Conservation (phyloP, 73 alveolate genomes). For the Stentor coeruleus region DNA sequence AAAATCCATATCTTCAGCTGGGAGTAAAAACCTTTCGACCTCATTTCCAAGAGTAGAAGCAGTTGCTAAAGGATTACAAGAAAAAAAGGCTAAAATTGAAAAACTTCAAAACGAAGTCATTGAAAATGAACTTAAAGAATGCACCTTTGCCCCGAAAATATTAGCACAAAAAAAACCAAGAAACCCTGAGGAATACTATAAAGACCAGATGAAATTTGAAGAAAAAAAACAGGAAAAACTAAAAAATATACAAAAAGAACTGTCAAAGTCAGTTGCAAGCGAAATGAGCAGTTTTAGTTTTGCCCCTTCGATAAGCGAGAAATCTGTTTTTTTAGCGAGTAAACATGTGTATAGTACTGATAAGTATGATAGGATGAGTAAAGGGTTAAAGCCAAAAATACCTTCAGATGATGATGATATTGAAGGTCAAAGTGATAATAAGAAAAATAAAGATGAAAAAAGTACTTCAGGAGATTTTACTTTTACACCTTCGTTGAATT, state of each 20-base stretch:
- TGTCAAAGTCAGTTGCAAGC: background rate
- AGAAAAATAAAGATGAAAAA: background rate
- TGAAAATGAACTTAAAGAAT: background rate
- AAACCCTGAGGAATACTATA: background rate
- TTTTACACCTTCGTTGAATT: background rate
- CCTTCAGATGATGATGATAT: background rate
- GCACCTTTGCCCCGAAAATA: slow-evolving; percentile 12
- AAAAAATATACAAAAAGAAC: background rate
- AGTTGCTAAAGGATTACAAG: too few relatives aligned
- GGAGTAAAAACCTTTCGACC: background rate
- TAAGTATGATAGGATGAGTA: background rate
- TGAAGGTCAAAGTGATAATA: background rate
- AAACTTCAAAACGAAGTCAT: background rate
- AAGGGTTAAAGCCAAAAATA: background rate
- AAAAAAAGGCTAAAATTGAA: background rate
- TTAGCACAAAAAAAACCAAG: background rate
- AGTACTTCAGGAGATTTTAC: background rate
- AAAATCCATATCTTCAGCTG: background rate
- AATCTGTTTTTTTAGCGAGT: background rate
- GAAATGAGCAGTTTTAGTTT: background rate
- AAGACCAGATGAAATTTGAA: background rate
- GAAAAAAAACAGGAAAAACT: slow-evolving; percentile 13
- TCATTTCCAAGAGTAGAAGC: too few relatives aligned
- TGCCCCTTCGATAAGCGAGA: background rate
- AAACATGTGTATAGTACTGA: background rate